Evolutionary conservation across 139 green algal species (phyloP), one percentile per base, ranked within the genome.

Genomic region (Closterium sp.): DNA sequence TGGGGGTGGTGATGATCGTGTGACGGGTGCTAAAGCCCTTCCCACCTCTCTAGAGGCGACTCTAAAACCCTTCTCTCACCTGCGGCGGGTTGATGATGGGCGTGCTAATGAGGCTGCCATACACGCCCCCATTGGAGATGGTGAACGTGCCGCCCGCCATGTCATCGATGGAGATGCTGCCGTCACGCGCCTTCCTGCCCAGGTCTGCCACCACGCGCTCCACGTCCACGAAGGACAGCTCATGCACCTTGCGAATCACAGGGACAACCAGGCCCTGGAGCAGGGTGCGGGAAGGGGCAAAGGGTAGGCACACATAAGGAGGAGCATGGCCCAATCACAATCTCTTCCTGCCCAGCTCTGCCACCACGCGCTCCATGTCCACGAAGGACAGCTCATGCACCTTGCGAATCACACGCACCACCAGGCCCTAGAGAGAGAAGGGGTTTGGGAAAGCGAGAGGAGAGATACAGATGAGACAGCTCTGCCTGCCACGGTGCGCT

Each of bases 91-190:
- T 99, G 96, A 99, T 99, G 96, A 99, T 99, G 93, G 98, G 98
- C 25, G 98, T 99, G 91, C 94, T 97, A 86, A 99, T 95, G 91
- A 99, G 90, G 88, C 93, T 97, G 91, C 98, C 98, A 93, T 98
- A 99, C 35, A 99, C 98, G 89, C 98, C 98, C 32, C 98, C 98
- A 93, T 99, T 99, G 93, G 94, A 97, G 95, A 99, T 99, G 88
- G 98, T 99, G 95, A 99, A 99, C 55, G 98, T 99, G 91, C 98
- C 98, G 28, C 98, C 98, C 0, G 98, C 96, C 98, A 99, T 99
- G 64, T 99, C 98, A 84, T 99, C 98, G 81, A 99, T 99, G 86
- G 94, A 96, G 55, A 99, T 96, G 9, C 96, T 98, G 76, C 98
- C 98, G 64, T 99, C 97, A 3, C 97, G 94, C 19, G 98, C 98